These are phyloP conservation scores for Vitis riparia DNA, from an alignment of 164 flowering plant genomes.

Conservation along the genomic window DNA sequence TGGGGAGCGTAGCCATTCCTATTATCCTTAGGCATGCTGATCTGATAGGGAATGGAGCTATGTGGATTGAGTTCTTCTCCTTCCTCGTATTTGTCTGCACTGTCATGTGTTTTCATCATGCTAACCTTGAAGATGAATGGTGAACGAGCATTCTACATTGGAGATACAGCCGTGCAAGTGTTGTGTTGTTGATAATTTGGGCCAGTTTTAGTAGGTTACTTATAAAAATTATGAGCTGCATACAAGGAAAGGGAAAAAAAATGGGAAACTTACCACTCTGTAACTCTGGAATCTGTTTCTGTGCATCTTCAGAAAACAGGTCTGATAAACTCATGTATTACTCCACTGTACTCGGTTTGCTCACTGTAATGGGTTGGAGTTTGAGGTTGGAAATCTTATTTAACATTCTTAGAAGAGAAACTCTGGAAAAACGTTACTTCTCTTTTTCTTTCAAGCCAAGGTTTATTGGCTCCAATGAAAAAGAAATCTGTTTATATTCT, in stretches of 20 bases:
- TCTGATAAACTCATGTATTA: neutral
- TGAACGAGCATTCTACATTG: conserved; percentile 21
- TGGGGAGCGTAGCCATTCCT: conserved; percentile 96
- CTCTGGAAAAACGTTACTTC: no score
- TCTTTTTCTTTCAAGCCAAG: no score
- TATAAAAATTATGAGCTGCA: neutral
- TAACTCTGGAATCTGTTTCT: conserved; percentile 2
- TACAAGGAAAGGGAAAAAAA: neutral
- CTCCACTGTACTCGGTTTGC: neutral
- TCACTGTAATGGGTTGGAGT: no score
- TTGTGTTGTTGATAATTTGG: no score
- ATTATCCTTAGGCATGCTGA: conserved; percentile 85
- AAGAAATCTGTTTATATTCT: neutral
- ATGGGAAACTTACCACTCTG: neutral
- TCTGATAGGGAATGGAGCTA: conserved; percentile 85
- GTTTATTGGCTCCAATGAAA: neutral
- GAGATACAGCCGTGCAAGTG: neutral
- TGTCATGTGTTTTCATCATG: conserved; percentile 88
- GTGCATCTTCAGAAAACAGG: conserved; percentile 2
- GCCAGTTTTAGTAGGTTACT: neutral
- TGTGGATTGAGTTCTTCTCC: conserved; percentile 83
- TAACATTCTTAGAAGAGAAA: no score
- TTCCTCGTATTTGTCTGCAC: conserved; percentile 93
- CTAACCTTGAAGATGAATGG: conserved; percentile 94
- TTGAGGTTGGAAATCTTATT: no score